Evolutionary conservation across 192 early-diverging fungal species (phyloP).

Genomic region (Umbelopsis isabellina): DNA sequence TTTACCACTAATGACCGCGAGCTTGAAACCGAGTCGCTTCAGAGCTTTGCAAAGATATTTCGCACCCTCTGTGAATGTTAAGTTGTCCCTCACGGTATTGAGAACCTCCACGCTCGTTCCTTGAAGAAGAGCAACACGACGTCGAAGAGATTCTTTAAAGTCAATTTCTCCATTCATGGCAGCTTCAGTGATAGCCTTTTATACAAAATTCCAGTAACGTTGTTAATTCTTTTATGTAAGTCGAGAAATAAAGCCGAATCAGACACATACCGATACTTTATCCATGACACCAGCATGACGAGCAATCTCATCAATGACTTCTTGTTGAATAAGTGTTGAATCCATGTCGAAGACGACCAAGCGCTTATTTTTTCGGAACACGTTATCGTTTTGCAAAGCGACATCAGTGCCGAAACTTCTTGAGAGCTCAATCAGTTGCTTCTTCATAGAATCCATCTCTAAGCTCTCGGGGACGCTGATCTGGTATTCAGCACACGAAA

Average conservation of each 20-base stretch:
- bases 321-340: slow-evolving; percentile 97
- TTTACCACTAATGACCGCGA: slow-evolving; percentile 91
- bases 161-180: slow-evolving; percentile 99
- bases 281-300: slow-evolving; percentile 88
- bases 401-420: slow-evolving; percentile 76
- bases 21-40: slow-evolving; percentile 91
- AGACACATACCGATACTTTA: slow-evolving; percentile 76
- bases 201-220: background rate
- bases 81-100: slow-evolving; percentile 70
- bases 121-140: slow-evolving; percentile 85
- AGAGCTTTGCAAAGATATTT: slow-evolving; percentile 87
- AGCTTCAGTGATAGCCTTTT: slow-evolving; percentile 87
- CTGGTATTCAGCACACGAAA: slow-evolving; percentile 83
- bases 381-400: slow-evolving; percentile 85
- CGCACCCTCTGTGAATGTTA: slow-evolving; percentile 91
- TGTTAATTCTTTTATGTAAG: background rate
- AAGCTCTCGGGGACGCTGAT: slow-evolving; percentile 75
- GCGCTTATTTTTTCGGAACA: slow-evolving; percentile 87
- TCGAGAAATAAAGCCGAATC: background rate
- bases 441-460: slow-evolving; percentile 69
- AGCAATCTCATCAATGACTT: slow-evolving; percentile 99
- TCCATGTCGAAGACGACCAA: slow-evolving; percentile 99
- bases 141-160: slow-evolving; percentile 90
- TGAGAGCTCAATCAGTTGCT: slow-evolving; percentile 74
- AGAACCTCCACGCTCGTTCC: slow-evolving; percentile 84